A percentile compares a stretch with the other conserved stretches of the same genome.
Evolutionary conservation across 306 rosid genomes (phyloP).

Genomic region (Cajanus cajan): DNA sequence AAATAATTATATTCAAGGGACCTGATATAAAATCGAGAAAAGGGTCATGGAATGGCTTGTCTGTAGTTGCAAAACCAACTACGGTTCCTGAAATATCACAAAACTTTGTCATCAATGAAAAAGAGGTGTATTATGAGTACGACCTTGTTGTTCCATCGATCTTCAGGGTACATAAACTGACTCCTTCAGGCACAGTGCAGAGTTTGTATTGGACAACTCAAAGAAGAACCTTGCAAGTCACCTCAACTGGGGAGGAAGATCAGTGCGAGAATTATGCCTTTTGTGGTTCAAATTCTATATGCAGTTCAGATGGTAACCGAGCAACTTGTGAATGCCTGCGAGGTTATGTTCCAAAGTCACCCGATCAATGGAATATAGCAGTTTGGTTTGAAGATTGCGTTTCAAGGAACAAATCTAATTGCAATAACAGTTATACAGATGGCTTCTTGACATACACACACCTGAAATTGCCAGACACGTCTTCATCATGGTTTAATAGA

Average conservation of each 20-base stretch:
- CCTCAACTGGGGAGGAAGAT: background rate
- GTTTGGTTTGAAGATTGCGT: background rate
- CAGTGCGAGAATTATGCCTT: background rate
- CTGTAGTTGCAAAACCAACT: background rate
- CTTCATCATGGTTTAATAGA: background rate
- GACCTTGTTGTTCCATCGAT: background rate
- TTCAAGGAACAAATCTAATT: background rate
- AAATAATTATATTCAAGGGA: background rate
- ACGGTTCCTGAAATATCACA: background rate
- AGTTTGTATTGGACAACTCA: background rate
- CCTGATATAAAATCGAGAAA: background rate
- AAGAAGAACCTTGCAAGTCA: background rate
- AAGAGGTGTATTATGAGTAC: constrained; percentile 20
- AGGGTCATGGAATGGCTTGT: constrained; percentile 23
- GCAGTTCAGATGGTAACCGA: background rate
- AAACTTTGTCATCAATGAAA: constrained; percentile 6
- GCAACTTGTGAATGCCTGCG: background rate
- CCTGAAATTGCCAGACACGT: background rate
- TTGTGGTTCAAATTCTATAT: background rate
- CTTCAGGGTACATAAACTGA: background rate
- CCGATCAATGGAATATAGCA: background rate
- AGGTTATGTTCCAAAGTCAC: background rate
- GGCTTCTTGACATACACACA: background rate
- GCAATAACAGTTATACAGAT: background rate
- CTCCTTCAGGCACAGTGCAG: background rate